Conservation (phyloP, 257 asterid genomes). For the Linderniella brevidens region DNA sequence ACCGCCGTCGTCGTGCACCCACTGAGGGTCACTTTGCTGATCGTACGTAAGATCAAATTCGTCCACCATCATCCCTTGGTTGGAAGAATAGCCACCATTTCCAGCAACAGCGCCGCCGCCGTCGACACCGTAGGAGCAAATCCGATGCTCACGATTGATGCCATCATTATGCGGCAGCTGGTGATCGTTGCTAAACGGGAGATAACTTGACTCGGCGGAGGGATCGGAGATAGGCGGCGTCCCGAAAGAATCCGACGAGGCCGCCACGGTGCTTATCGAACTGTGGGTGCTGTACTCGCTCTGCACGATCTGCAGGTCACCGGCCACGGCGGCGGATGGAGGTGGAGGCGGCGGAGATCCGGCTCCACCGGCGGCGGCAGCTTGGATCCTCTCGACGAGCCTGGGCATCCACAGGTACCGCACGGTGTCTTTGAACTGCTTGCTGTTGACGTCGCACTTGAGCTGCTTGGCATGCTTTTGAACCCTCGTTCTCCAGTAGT, state of each 20-base stretch:
- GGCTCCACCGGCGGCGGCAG: slow-evolving; percentile 36
- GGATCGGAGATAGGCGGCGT: slow-evolving; percentile 52
- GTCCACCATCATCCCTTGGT: background rate
- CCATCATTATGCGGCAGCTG: background rate
- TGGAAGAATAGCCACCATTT: slow-evolving; percentile 17
- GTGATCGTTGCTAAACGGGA: too few species aligned
- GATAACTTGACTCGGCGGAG: slow-evolving; percentile 45
- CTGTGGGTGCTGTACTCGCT: too few species aligned
- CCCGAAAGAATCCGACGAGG: slow-evolving; percentile 52
- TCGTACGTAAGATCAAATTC: too few species aligned
- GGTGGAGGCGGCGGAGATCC: background rate
- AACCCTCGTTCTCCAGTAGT: slow-evolving; percentile 74
- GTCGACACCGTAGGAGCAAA: too few species aligned
- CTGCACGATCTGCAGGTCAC: too few species aligned
- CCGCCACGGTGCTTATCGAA: slow-evolving; percentile 38
- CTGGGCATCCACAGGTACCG: slow-evolving; percentile 55
- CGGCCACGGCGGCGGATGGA: slow-evolving; percentile 12
- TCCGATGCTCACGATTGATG: too few species aligned
- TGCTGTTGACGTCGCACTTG: slow-evolving; percentile 87
- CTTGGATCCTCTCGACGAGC: slow-evolving; percentile 59
- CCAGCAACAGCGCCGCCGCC: too few species aligned
- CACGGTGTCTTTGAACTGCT: slow-evolving; percentile 25
- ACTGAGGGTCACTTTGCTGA: too few species aligned
- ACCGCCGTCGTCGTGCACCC: slow-evolving; percentile 3
- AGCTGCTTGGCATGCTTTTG: slow-evolving; percentile 75